Base-by-base conservation (phyloP, 2,329 filamentous ascomycete species). In the Pseudogymnoascus sp. region DNA sequence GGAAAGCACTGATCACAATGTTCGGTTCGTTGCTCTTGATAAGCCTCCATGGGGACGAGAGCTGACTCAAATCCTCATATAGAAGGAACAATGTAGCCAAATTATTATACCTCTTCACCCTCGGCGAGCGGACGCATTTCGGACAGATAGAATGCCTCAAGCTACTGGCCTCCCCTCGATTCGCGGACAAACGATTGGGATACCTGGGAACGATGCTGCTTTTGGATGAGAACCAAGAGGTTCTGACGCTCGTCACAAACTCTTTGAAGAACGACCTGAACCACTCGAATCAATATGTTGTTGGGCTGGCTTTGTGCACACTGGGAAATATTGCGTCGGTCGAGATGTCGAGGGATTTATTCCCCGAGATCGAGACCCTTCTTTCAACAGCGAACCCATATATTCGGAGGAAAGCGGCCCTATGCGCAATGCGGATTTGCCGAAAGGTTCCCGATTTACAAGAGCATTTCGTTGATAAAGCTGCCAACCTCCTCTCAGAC, bases 61-160 rank as follows among this genome's bases (percentile, higher is more conserved):
- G 50, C 66, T 70, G 50, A 70, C 28, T 56, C 66, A 60, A 50
- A 28, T 61, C 31, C 41, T 50, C 33, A 31, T 46, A 64, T 76
- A 97, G 93, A 79, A 88, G 95, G 75, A 99, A 99, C 82, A 99
- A 99, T 84, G 95, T 99, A 71, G 93, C 95, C 65, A 99, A 99
- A 78, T 86, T 99, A 37, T 85, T 99, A 40, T 99, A 99, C 75
- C 90, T 99, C 65, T 99, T 99, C 77, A 99, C 95, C 1, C 84
- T 99, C 43, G 95, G 95, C 68, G 95, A 99, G 79, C 86, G 95
- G 72, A 99, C 95, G 63, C 95, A 99, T 78, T 99, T 99, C 75
- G 95, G 95, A 61, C 95, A 99, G 82, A 99, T 99, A 74, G 95
- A 99, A 85, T 99, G 95, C 77, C 84, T 99, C 72, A 99, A 99